A percentile compares a stretch with the other conserved stretches of the same genome.
Evolutionary conservation across 1,284 basidiomycete genomes (phyloP).

Genomic region (Rhodotorula sp.): DNA sequence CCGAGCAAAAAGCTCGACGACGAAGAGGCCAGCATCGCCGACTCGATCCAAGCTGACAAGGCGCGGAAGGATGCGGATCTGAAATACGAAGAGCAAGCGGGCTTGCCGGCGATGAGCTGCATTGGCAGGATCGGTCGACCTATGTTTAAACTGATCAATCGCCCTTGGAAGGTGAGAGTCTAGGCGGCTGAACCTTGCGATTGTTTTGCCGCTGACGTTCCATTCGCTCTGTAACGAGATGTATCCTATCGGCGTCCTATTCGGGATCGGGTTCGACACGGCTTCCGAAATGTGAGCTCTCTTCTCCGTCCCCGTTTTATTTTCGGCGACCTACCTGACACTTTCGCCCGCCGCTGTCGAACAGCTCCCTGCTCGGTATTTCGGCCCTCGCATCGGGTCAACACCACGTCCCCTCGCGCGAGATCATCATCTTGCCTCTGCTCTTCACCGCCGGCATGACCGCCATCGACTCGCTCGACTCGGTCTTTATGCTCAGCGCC

Average conservation of each 20-base stretch:
- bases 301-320: neutral
- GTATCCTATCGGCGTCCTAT: conserved; percentile 49
- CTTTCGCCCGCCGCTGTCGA: neutral
- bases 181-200: neutral
- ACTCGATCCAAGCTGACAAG: neutral
- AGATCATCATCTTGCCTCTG: conserved; percentile 49
- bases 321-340: too few species aligned
- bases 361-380: conserved; percentile 49
- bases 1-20: conserved; percentile 1
- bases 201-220: neutral
- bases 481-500: conserved; percentile 49
- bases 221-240: conserved; percentile 25
- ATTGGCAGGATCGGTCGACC: conserved; percentile 48
- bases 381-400: conserved; percentile 45
- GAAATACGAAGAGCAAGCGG: conserved; percentile 1
- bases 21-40: neutral
- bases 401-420: conserved; percentile 27
- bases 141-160: conserved; percentile 48
- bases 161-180: conserved; percentile 47
- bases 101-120: conserved; percentile 37
- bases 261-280: conserved; percentile 51
- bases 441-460: conserved; percentile 51
- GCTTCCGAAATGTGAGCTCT: conserved; percentile 37
- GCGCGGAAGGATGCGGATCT: neutral
- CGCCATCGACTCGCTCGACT: conserved; percentile 48